Percentiles rank a stretch among this genome's conserved stretches.
These are phyloP conservation scores for Neurospora sublineolata DNA, from an alignment of 495 filamentous ascomycete species.

Conservation along the genomic window DNA sequence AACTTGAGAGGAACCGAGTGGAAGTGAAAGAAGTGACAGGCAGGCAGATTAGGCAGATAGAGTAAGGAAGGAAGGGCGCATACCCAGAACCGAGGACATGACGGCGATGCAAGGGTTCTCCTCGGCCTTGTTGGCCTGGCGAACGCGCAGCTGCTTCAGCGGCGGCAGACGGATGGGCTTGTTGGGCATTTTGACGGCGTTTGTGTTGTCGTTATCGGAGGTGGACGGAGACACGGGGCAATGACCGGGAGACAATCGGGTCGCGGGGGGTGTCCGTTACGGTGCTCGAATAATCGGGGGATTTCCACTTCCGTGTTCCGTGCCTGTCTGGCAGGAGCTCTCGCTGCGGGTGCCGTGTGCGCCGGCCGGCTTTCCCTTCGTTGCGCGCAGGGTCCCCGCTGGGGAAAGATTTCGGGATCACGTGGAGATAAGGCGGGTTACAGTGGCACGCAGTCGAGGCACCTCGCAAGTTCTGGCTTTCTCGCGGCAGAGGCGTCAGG, in stretches of 20 bases:
- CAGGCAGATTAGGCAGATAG: not conserved
- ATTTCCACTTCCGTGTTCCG: not conserved
- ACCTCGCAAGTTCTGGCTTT: not conserved
- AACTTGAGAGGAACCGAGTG: not conserved
- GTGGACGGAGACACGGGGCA: not conserved
- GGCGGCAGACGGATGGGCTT: conserved; percentile 74
- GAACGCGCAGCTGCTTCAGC: conserved; percentile 70
- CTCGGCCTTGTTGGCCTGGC: conserved; percentile 63
- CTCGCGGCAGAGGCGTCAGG: not conserved
- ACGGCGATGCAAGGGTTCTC: conserved; percentile 69
- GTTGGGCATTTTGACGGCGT: conserved; percentile 7
- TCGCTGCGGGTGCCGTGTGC: not conserved
- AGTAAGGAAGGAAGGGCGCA: not conserved
- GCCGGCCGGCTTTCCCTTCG: not conserved
- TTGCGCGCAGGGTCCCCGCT: not conserved
- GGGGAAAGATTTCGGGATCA: conserved; percentile 13
- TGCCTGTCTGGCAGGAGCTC: not conserved
- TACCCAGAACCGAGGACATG: conserved; percentile 86
- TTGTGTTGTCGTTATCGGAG: not conserved
- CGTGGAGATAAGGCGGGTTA: conserved; percentile 16
- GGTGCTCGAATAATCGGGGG: not conserved
- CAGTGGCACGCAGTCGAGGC: not conserved
- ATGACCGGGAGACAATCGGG: conserved; percentile 7
- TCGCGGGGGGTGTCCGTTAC: conserved; percentile 4
- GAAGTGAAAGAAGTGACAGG: not conserved